Evolutionary conservation across 495 filamentous ascomycete genomes (phyloP), one percentile per base, ranked within the genome.

Genomic region (Tuber umbilicatum): DNA sequence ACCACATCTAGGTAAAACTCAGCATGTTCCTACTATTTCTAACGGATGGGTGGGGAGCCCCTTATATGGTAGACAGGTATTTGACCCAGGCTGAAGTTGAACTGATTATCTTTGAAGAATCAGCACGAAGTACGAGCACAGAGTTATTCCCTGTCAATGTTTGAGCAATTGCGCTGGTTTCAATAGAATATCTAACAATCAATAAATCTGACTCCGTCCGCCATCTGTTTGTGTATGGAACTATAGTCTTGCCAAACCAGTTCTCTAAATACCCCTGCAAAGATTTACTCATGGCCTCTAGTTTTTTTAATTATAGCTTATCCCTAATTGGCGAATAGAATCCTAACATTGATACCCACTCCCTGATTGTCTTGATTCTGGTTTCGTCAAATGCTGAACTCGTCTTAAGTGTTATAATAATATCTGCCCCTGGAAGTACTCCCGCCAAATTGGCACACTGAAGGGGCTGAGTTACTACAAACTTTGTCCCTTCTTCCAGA

Each of bases 401-500:
- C 23, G 23, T 31, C 27, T 64, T 31, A 2, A 12, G 55, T 16
- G 55, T 5, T 16, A 64, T 60, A 31, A 14, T 31, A 64, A 31
- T 31, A 64, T 27, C 55, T 17, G 55, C 27, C 6, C 27, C 55
- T 12, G 27, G 27, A 31, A 27, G 27, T 27, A 5, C 55, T 12
- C 31, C 50, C 5, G 27, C n/a, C 10, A 17, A 31, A 64, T 64
- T 31, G 27, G 27, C 55, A 16, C 27, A 17, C 17, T 16, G 55
- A 31, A 60, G 55, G 16, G 55, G 55, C 3, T 31, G 35, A 14
- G 5, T 31, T 64, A 64, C 55, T 14, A n/a, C 31, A 16, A 88
- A 85, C n/a, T 87, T 85, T 0, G 90, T 91, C 0, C 90, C 89
- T 2, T 83, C 80, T 0, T 84, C 87, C 4, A 84, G 73, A 35